Evolutionary conservation across 2,329 filamentous ascomycete species (phyloP), one percentile per base, ranked within the genome.

Genomic region (Lecanicillium sp.): DNA sequence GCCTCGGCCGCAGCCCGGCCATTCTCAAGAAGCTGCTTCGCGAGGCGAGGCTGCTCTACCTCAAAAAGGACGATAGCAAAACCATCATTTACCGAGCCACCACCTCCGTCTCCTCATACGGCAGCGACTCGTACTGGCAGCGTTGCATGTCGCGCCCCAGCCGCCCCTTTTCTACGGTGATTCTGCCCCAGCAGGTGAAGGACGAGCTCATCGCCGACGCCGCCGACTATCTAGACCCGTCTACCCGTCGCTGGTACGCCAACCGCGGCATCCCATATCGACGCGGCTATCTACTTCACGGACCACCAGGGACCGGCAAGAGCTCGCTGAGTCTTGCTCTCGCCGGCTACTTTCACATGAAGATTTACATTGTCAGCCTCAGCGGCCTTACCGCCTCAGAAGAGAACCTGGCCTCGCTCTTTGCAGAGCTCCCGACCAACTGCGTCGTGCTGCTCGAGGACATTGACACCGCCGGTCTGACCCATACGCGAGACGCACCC

Each of bases 231-330:
- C 69, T 84, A 27, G 66, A 77, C 44, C 77, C 77, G 0, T 59
- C 65, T 11, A 82, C 79, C 1, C 68, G 74, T 32, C 69, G 79
- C n/a, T 94, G 87, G 86, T 94, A 95, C 55, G 72, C 81, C 0
- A 83, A 86, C 48, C 74, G 87, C 6, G 87, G 87, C 1, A 90
- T 94, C 20, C 87, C 88, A 0, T 94, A 94, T 56, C 76, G 87
- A 12, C 73, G 87, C 4, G 88, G 87, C 0, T 94, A 92, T 52
- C 72, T 94, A 0, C 77, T 94, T 13, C 70, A 89, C 46, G 87
- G 87, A 0, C 85, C 86, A 0, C 85, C 85, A 0, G 85, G 86
- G 20, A 89, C 84, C 0, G 85, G 86, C 12, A 92, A 90, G 59
- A 84, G 78, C 32, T 84, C 79, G 33, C 68, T 87, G 1, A 81